These are phyloP conservation scores for Colletotrichum theobromicola DNA, from an alignment of 2,329 filamentous ascomycete species.

Conservation along the genomic window DNA sequence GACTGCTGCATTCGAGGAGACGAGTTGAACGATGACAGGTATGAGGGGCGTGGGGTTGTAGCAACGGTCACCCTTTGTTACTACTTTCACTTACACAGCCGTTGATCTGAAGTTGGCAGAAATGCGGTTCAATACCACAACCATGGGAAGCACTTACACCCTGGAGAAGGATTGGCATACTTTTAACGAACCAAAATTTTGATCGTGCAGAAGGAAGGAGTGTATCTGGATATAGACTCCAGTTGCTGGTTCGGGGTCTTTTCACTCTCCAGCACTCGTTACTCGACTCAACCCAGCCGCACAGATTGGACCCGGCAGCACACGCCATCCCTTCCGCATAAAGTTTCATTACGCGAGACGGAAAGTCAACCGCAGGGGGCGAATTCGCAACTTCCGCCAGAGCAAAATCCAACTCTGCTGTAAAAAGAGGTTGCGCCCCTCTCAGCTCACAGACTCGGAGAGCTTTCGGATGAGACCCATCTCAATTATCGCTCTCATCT, in stretches of 20 bases:
- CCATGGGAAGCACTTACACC: not conserved
- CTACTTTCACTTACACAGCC: not conserved
- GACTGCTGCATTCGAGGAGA: not conserved
- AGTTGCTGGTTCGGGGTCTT: not conserved
- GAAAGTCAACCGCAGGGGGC: not conserved
- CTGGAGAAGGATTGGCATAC: not conserved
- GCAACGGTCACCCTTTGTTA: not conserved
- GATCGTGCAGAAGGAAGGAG: not conserved
- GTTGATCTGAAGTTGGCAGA: not conserved
- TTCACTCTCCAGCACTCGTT: not conserved
- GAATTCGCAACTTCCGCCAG: not conserved
- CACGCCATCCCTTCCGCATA: not conserved
- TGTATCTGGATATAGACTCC: not conserved
- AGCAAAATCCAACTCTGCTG: not conserved
- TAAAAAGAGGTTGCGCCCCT: not conserved
- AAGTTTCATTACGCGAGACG: not conserved
- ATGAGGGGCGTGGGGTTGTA: not conserved
- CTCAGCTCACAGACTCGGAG: not conserved
- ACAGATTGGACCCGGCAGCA: not conserved
- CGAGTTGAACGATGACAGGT: not conserved
- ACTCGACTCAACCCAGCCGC: not conserved
- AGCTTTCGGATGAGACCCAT: not conserved
- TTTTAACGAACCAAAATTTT: not conserved
- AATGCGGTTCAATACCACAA: not conserved
- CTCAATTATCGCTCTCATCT: not conserved